phyloP scores from a whole-genome alignment of 164 flowering plant genomes.

The Brasenia schreberi region DNA sequence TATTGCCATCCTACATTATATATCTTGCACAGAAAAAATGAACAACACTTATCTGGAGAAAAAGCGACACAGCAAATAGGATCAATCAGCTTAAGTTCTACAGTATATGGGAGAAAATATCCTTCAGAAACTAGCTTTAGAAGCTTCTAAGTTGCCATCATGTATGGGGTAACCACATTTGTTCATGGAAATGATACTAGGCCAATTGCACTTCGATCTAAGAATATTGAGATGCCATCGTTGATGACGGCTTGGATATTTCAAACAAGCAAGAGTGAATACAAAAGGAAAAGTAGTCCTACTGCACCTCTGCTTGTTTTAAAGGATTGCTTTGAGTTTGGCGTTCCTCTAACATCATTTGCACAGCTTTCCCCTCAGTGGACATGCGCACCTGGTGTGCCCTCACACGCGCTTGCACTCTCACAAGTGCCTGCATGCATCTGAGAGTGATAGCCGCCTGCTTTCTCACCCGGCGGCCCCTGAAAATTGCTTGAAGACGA shows the following conservation, averaged over 20 bases:
- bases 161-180: too few species aligned
- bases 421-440: slow-evolving; percentile 90
- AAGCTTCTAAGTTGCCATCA: too few species aligned
- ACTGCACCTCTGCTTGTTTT: slow-evolving; percentile 74
- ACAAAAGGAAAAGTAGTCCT: neutral
- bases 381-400: slow-evolving; percentile 93
- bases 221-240: neutral
- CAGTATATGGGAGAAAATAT: too few species aligned
- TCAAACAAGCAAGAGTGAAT: neutral
- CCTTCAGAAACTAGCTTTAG: too few species aligned
- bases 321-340: slow-evolving; percentile 48
- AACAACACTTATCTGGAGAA: too few species aligned
- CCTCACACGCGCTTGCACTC: slow-evolving; percentile 80
- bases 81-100: too few species aligned
- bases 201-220: neutral
- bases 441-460: slow-evolving; percentile 83
- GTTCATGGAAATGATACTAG: too few species aligned
- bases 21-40: too few species aligned
- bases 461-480: slow-evolving; percentile 80
- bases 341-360: slow-evolving; percentile 41
- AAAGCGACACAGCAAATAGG: too few species aligned
- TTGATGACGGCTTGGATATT: neutral
- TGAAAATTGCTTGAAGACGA: slow-evolving; percentile 72
- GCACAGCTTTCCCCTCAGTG: slow-evolving; percentile 85
- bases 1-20: too few species aligned